phyloP scores from a whole-genome alignment of 257 asterid genomes.

The Penstemon eatonii region DNA sequence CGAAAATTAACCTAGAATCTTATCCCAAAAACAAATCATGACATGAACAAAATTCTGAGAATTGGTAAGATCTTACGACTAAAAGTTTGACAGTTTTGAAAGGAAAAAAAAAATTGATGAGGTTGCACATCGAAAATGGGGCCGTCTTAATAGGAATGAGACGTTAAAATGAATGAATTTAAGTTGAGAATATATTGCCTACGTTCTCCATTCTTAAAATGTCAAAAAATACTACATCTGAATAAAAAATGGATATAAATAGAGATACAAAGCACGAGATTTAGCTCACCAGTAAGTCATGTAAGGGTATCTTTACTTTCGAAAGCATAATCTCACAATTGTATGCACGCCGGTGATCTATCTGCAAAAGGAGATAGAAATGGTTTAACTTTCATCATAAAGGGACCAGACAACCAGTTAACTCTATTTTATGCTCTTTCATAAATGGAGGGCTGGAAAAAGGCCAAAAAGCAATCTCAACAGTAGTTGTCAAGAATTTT shows the following conservation, averaged over 20 bases:
- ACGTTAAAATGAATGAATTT: conserved; percentile 14
- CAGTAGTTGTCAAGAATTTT: not conserved
- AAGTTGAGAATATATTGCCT: conserved; percentile 15
- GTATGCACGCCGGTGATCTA: conserved; percentile 90
- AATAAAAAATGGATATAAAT: not conserved
- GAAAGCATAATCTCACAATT: conserved; percentile 97
- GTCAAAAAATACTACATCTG: conserved; percentile 6
- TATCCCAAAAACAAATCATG: not conserved
- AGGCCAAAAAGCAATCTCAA: not conserved
- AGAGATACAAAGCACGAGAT: conserved; percentile 1
- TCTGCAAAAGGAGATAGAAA: conserved; percentile 45
- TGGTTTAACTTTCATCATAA: conserved; percentile 19
- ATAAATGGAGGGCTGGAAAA: not conserved
- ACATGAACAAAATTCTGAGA: conserved; percentile 12
- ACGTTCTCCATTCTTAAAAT: conserved; percentile 2
- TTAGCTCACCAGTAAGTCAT: conserved; percentile 79
- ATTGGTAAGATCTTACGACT: not conserved
- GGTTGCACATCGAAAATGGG: conserved; percentile 3
- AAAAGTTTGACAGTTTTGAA: not conserved
- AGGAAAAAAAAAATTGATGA: conserved; percentile 1
- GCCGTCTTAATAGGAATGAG: conserved; percentile 6
- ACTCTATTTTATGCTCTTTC: not conserved
- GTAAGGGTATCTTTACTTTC: conserved; percentile 83
- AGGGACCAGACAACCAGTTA: conserved; percentile 15
- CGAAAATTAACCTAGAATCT: too few species aligned